These are phyloP conservation scores for Populus nigra DNA, from an alignment of 345 rosid species.

Conservation along the genomic window DNA sequence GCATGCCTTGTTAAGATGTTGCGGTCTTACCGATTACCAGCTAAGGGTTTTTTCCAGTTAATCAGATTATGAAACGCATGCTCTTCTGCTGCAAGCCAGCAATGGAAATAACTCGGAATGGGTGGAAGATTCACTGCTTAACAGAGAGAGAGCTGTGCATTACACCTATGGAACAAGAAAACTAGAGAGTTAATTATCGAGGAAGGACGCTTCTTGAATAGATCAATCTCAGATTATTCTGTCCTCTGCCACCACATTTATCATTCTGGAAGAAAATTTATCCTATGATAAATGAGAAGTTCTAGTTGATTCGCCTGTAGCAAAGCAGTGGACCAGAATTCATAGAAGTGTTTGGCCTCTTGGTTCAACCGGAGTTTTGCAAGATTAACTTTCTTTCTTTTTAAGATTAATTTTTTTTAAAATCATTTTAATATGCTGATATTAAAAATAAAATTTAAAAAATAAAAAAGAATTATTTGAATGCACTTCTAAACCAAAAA, in stretches of 20 bases:
- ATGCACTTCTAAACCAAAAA: rapidly evolving
- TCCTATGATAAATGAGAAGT: background rate
- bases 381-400: too few species aligned
- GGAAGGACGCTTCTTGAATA: constrained; percentile 41
- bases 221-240: background rate
- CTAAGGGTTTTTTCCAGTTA: background rate
- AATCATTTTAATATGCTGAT: too few species aligned
- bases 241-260: background rate
- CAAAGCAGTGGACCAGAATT: background rate
- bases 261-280: background rate
- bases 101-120: background rate
- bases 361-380: too few species aligned
- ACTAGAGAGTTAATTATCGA: constrained; percentile 36
- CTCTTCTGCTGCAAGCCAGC: background rate
- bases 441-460: too few species aligned
- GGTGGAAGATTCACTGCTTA: constrained; percentile 4
- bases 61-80: background rate
- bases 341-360: background rate
- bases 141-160: background rate
- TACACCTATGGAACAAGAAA: constrained; percentile 54
- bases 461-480: too few species aligned
- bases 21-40: background rate
- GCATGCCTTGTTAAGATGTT: background rate
- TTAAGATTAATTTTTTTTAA: too few species aligned
- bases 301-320: background rate